phyloP scores from a whole-genome alignment of 768 basidiomycete genomes.

The Pisolithus marmoratus region DNA sequence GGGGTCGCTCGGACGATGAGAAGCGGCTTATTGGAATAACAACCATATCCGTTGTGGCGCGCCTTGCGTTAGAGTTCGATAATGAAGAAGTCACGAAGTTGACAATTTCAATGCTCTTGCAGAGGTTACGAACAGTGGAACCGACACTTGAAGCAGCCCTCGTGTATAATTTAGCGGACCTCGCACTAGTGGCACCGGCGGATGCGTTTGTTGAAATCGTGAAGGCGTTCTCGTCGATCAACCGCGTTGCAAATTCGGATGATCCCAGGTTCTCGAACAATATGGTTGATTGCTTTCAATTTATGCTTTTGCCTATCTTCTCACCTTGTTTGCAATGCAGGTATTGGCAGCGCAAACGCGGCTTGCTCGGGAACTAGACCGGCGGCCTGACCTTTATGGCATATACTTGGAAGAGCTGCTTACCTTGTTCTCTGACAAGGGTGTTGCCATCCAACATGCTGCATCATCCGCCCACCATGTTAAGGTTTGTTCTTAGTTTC shows the following conservation, averaged over 20 bases:
- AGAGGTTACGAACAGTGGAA: constrained; percentile 79
- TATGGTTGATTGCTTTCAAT: constrained; percentile 48
- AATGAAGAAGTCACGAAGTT: constrained; percentile 85
- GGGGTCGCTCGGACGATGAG: constrained; percentile 76
- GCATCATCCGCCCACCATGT: constrained; percentile 59
- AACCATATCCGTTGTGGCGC: constrained; percentile 86
- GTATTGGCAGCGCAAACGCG: constrained; percentile 88
- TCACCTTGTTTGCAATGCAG: constrained; percentile 30
- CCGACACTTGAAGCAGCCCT: constrained; percentile 88
- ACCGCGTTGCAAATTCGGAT: constrained; percentile 80
- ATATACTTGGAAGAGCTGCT: constrained; percentile 81
- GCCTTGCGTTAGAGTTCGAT: constrained; percentile 80
- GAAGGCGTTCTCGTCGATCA: constrained; percentile 77
- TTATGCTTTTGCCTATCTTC: background rate
- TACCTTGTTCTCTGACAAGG: constrained; percentile 84
- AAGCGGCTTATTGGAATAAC: constrained; percentile 81
- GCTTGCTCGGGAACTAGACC: constrained; percentile 72
- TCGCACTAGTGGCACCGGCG: constrained; percentile 75
- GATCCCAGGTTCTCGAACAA: constrained; percentile 87
- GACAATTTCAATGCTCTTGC: constrained; percentile 89
- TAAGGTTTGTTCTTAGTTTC: constrained; percentile 42
- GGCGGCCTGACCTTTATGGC: constrained; percentile 72
- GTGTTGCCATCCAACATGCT: constrained; percentile 81
- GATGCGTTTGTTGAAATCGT: constrained; percentile 80
- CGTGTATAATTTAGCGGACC: constrained; percentile 84